phyloP scores from a whole-genome alignment of 768 basidiomycete genomes.

The Boletus rubropictus region DNA sequence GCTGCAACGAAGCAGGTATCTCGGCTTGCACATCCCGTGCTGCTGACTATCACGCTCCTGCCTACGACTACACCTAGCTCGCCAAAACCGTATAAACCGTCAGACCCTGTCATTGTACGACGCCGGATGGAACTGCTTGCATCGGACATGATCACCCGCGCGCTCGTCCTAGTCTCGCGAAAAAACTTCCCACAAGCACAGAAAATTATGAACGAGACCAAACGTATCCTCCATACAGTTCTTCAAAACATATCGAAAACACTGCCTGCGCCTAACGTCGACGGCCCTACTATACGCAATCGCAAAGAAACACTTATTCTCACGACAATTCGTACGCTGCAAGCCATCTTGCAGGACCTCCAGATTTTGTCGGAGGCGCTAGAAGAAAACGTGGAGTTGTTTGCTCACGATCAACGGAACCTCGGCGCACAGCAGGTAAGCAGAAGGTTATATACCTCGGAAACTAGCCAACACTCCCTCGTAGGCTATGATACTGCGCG shows the following conservation, averaged over 20 bases:
- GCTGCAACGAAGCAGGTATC: slow-evolving; percentile 77
- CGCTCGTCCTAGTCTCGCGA: slow-evolving; percentile 85
- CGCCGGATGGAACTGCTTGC: slow-evolving; percentile 95
- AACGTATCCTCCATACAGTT: slow-evolving; percentile 87
- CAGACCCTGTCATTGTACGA: slow-evolving; percentile 86
- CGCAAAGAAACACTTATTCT: slow-evolving; percentile 74
- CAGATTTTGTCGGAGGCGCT: slow-evolving; percentile 82
- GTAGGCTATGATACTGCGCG: slow-evolving; percentile 91
- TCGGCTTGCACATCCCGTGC: slow-evolving; percentile 84
- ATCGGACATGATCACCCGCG: slow-evolving; percentile 95
- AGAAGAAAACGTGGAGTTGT: slow-evolving; percentile 85
- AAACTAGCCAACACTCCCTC: slow-evolving; percentile 1
- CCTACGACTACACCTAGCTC: slow-evolving; percentile 40
- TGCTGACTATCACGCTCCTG: slow-evolving; percentile 89
- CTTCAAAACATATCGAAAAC: slow-evolving; percentile 76
- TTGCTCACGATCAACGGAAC: slow-evolving; percentile 90
- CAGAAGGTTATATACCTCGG: not conserved
- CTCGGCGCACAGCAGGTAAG: slow-evolving; percentile 94
- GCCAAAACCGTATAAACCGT: slow-evolving; percentile 39
- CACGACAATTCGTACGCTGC: slow-evolving; percentile 71
- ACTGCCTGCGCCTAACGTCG: slow-evolving; percentile 50
- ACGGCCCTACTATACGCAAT: slow-evolving; percentile 52
- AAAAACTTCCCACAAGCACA: slow-evolving; percentile 89
- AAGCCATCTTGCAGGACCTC: slow-evolving; percentile 81
- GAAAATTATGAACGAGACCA: slow-evolving; percentile 86